These are phyloP conservation scores for Heliamphora ciliata DNA, from an alignment of 179 eudicot genomes.

Conservation along the genomic window DNA sequence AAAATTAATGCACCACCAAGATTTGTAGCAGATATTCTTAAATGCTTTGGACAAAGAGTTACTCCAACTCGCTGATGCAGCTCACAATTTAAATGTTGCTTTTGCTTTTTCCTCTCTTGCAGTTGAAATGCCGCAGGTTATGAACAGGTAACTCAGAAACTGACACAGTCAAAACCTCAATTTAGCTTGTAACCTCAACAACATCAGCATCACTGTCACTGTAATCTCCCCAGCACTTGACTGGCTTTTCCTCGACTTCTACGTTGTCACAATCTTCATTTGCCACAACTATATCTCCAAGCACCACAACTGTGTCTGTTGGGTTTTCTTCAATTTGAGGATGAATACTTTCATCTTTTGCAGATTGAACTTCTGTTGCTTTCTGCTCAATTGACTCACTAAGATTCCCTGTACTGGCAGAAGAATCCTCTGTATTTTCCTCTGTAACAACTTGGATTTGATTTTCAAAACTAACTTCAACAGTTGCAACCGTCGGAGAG, in stretches of 20 bases:
- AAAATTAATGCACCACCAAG: background rate
- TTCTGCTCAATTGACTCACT: constrained; percentile 16
- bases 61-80: background rate
- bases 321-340: constrained; percentile 30
- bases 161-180: background rate
- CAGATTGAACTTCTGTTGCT: constrained; percentile 20
- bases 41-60: background rate
- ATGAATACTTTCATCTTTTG: constrained; percentile 19
- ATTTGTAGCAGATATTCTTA: background rate
- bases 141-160: background rate
- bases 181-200: constrained; percentile 43
- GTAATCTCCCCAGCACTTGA: constrained; percentile 78
- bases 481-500: constrained; percentile 26
- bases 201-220: constrained; percentile 63
- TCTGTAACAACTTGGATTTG: constrained; percentile 22
- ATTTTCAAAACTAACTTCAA: constrained; percentile 32
- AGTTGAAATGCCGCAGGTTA: background rate
- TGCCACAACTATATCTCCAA: constrained; percentile 2
- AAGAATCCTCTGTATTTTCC: constrained; percentile 21
- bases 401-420: background rate
- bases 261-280: constrained; percentile 18
- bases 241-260: constrained; percentile 36
- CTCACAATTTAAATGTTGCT: background rate
- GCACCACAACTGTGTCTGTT: constrained; percentile 13
- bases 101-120: background rate